Base-by-base conservation (phyloP, 1,284 basidiomycete species). In the Phylloboletellus chloephorus region DNA sequence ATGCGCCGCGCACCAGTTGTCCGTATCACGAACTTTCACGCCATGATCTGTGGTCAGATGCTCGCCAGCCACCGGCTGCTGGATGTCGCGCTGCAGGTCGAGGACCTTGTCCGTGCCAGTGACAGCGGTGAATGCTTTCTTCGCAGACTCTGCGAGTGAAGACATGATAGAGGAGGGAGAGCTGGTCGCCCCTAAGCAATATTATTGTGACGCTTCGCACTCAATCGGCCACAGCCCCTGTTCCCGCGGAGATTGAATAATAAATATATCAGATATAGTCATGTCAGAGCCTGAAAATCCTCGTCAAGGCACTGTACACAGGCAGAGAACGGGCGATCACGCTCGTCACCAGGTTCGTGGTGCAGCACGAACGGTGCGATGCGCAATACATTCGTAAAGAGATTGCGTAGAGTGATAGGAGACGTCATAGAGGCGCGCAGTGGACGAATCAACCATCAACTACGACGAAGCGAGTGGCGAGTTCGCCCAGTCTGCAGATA, bases 31-130 rank as follows among this genome's bases (percentile, higher is more conserved):
- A 10, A 80, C 56, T 38, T 68, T 71, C n/a, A 74, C 69, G 21
- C 81, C 82, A 52, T 73, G 67, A 52, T 84, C 80, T 12, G 78
- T 82, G 0, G 79, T 84, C 44, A 80, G 52, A 22, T 64, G 63
- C 9, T 68, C 63, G 9, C 53, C 52, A 9, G 60, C 39, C 11
- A 54, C 57, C 7, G 67, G 59, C 28, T 72, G 65, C 22, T 72
- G 56, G 7, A 63, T 72, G 46, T 73, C 65, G 11, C 52, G 57
- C 43, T 70, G 54, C 37, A 82, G 52, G 53, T 81, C 76, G 23
- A 7, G 39, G 4, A 53, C 34, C 46, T 64, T 60, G 32, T 47
- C 37, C 3, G 57, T 49, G 21, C 47, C 12, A 16, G 43, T 38
- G 13, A 39, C 25, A 5, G 35, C 9, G 5, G 39, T 21, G 12